Percentiles rank a stretch among this genome's conserved stretches.
Conservation (phyloP, 1,284 basidiomycete species). For the Anthracocystis panici-leucophaei region DNA sequence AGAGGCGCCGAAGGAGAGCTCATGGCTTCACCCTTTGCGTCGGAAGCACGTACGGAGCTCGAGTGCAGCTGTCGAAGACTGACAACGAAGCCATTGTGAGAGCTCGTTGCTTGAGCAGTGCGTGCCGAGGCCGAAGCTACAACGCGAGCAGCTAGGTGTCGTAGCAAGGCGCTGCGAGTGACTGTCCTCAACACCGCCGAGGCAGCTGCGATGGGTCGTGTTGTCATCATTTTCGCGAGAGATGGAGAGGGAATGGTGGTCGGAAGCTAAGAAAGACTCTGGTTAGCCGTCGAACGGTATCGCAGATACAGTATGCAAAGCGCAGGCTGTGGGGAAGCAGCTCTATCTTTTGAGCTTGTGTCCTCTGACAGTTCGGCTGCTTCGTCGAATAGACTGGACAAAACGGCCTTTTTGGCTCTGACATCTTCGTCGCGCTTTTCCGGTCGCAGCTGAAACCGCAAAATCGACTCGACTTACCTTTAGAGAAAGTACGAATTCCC, state of each 20-base stretch:
- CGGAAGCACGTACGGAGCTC: slow-evolving; percentile 15
- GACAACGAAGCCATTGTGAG: not conserved
- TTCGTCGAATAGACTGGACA: slow-evolving; percentile 12
- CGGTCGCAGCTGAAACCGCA: slow-evolving; percentile 16
- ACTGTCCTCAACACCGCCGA: slow-evolving; percentile 32
- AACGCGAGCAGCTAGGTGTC: slow-evolving; percentile 29
- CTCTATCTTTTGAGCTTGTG: not conserved
- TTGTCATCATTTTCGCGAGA: slow-evolving; percentile 22
- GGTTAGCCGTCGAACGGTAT: not conserved
- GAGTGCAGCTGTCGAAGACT: slow-evolving; percentile 35
- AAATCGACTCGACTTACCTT: slow-evolving; percentile 26
- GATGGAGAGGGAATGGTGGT: slow-evolving; percentile 15
- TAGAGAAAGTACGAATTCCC: slow-evolving; percentile 50
- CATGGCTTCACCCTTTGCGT: slow-evolving; percentile 37
- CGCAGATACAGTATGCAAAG: not conserved
- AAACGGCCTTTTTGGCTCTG: slow-evolving; percentile 14
- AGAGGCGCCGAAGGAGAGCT: slow-evolving; percentile 28
- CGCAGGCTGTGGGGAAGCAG: slow-evolving; percentile 3
- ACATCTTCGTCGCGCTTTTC: not conserved
- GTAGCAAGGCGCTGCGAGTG: slow-evolving; percentile 23
- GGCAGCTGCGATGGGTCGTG: slow-evolving; percentile 25
- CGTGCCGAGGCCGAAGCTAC: slow-evolving; percentile 15
- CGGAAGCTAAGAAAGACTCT: not conserved
- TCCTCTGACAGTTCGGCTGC: not conserved
- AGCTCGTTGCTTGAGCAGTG: slow-evolving; percentile 9